phyloP scores from a whole-genome alignment of 2,329 filamentous ascomycete genomes.

The Aureobasidium vineae region DNA sequence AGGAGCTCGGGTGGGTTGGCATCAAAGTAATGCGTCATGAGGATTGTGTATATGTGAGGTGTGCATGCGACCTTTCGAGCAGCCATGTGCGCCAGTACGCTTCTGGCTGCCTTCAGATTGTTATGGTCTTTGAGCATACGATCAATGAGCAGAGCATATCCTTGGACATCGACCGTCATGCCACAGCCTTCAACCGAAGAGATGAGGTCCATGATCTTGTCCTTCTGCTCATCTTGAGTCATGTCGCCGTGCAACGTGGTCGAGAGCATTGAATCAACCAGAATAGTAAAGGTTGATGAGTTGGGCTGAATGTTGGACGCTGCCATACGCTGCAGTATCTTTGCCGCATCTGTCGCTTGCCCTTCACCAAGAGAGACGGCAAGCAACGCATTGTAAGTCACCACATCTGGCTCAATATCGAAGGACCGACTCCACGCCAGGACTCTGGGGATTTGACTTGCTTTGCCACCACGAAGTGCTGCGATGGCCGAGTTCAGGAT shows the following conservation, averaged over 20 bases:
- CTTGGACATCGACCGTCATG: conserved; percentile 59
- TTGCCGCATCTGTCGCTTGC: conserved; percentile 35
- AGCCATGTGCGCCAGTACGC: conserved; percentile 63
- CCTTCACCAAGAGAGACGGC: conserved; percentile 36
- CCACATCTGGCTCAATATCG: conserved; percentile 37
- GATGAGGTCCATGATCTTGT: conserved; percentile 56
- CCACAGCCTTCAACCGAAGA: conserved; percentile 57
- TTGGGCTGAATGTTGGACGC: conserved; percentile 49
- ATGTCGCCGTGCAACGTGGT: conserved; percentile 48
- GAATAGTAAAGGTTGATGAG: conserved; percentile 66
- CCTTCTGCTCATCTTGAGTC: conserved; percentile 51
- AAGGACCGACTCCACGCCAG: conserved; percentile 48
- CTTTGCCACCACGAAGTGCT: conserved; percentile 57
- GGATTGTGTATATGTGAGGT: conserved; percentile 70
- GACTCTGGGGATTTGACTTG: conserved; percentile 53
- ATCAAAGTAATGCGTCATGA: conserved; percentile 66
- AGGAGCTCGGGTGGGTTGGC: conserved; percentile 53
- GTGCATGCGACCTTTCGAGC: conserved; percentile 54
- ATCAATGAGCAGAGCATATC: conserved; percentile 70
- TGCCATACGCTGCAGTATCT: conserved; percentile 45
- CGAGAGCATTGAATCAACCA: conserved; percentile 61
- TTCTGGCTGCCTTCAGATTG: conserved; percentile 54
- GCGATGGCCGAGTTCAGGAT: conserved; percentile 69
- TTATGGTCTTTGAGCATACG: conserved; percentile 53
- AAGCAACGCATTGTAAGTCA: conserved; percentile 38